These are phyloP conservation scores for Arthrinium phaeospermum DNA, from an alignment of 2,329 filamentous ascomycete genomes.

Conservation along the genomic window DNA sequence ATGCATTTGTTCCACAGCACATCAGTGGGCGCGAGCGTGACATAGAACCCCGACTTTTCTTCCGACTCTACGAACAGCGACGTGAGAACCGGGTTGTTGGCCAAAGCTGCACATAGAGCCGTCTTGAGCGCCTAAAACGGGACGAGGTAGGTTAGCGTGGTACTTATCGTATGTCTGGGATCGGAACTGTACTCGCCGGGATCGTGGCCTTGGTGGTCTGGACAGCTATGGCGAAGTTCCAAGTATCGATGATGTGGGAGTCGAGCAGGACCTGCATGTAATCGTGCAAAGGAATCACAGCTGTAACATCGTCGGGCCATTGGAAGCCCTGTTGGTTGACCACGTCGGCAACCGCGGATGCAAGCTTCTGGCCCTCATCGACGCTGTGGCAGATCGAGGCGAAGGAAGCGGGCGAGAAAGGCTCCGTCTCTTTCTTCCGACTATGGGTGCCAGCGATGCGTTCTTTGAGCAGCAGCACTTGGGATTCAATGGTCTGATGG, in stretches of 20 bases:
- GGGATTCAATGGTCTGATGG: neutral
- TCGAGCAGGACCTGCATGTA: slow-evolving; percentile 18
- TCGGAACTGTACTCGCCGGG: neutral
- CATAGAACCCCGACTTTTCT: neutral
- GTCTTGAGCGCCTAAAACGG: neutral
- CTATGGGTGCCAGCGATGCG: neutral
- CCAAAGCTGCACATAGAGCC: neutral
- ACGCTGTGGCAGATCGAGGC: neutral
- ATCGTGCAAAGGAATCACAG: slow-evolving; percentile 15
- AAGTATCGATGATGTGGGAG: slow-evolving; percentile 10
- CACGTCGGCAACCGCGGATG: neutral
- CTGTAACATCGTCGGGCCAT: neutral
- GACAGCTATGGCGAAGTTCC: slow-evolving; percentile 19
- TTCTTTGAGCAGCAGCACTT: neutral
- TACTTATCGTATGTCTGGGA: neutral
- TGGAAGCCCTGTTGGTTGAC: neutral
- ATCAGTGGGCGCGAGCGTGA: neutral
- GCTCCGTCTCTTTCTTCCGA: neutral
- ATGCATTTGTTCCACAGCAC: neutral
- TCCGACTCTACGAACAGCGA: neutral
- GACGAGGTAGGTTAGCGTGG: neutral
- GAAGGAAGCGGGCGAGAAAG: neutral
- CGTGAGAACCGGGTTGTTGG: neutral
- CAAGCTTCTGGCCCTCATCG: neutral
- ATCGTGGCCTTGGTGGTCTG: neutral